A percentile compares a stretch with the other conserved stretches of the same genome.
phyloP scores from a whole-genome alignment of 306 rosid species.

The Pterocarpus santalinus region DNA sequence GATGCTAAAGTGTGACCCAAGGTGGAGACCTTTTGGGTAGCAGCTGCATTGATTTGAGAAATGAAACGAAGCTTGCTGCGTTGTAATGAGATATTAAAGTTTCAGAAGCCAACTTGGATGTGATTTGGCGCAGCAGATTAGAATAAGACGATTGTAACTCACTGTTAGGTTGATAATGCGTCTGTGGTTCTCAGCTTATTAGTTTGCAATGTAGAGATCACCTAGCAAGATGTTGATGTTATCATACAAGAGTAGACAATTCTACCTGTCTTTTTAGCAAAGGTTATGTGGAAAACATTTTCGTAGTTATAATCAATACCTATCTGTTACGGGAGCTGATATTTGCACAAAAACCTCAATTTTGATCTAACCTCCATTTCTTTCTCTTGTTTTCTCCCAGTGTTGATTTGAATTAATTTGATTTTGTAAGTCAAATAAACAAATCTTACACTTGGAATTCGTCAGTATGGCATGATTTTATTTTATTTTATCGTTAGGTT shows the following conservation, averaged over 20 bases:
- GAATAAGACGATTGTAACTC: slow-evolving; percentile 30
- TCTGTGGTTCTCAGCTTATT: slow-evolving; percentile 21
- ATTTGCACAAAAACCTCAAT: too few relatives aligned
- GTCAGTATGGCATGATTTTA: too few relatives aligned
- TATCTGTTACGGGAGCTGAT: too few relatives aligned
- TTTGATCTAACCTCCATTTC: too few relatives aligned
- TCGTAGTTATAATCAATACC: too few relatives aligned
- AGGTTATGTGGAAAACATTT: background rate
- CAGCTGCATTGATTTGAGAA: slow-evolving; percentile 38
- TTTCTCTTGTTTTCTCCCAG: too few relatives aligned
- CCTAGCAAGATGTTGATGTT: slow-evolving; percentile 14
- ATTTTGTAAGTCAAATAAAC: too few relatives aligned
- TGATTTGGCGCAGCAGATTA: slow-evolving; percentile 25
- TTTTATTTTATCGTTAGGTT: too few relatives aligned
- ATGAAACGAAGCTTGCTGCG: slow-evolving; percentile 35
- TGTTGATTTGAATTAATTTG: too few relatives aligned
- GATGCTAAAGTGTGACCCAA: slow-evolving; percentile 13
- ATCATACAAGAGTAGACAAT: background rate
- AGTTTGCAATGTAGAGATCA: slow-evolving; percentile 23
- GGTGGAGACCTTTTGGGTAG: slow-evolving; percentile 20
- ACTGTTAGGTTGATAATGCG: slow-evolving; percentile 9
- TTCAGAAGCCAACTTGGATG: slow-evolving; percentile 38
- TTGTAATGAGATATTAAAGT: slow-evolving; percentile 28
- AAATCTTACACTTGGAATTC: too few relatives aligned
- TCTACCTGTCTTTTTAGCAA: background rate